These are phyloP conservation scores for Aquanectria penicillioides DNA, from an alignment of 2,329 filamentous ascomycete genomes.

Conservation along the genomic window DNA sequence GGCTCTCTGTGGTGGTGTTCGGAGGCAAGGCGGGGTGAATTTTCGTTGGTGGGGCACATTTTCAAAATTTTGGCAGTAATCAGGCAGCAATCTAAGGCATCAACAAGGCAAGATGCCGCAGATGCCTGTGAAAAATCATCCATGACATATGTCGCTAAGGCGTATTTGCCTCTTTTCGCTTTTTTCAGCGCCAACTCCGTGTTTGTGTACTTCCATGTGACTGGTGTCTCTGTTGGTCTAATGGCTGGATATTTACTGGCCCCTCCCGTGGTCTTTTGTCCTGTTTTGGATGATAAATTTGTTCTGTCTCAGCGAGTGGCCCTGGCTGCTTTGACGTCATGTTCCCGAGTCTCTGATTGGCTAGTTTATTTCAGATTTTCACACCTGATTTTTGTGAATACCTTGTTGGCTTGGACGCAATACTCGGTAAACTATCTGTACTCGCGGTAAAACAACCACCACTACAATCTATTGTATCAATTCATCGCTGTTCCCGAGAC, in stretches of 20 bases:
- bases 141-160: neutral
- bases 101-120: constrained; percentile 29
- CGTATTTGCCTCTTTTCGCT: neutral
- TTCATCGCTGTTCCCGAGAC: too few species aligned
- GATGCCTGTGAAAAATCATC: constrained; percentile 14
- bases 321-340: constrained; percentile 38
- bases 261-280: neutral
- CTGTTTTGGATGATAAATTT: too few species aligned
- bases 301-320: neutral
- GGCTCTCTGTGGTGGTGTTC: constrained; percentile 36
- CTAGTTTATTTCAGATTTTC: constrained; percentile 23
- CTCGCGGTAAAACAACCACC: too few species aligned
- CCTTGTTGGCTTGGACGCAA: too few species aligned
- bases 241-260: neutral
- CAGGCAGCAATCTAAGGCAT: constrained; percentile 51
- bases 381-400: constrained; percentile 21
- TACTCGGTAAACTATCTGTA: too few species aligned
- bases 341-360: constrained; percentile 35
- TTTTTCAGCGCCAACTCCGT: neutral
- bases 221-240: neutral
- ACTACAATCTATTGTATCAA: too few species aligned
- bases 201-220: too few species aligned
- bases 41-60: constrained; percentile 52
- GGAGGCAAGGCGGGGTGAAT: constrained; percentile 54
- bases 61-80: constrained; percentile 48